These are phyloP conservation scores for Vicia sativa DNA, from an alignment of 306 rosid species.

Conservation along the genomic window DNA sequence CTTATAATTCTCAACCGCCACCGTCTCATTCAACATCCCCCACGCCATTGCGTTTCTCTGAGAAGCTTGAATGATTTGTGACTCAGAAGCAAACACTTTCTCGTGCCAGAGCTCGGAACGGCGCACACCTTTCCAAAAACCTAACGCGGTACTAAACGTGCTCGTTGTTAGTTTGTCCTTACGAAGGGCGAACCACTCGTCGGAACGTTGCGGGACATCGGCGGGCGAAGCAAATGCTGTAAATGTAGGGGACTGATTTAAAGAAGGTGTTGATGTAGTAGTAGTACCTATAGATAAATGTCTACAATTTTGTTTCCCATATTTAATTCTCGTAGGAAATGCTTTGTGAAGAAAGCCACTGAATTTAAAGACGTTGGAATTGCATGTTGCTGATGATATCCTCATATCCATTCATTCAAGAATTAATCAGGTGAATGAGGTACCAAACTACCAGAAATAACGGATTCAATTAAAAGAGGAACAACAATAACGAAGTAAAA, in stretches of 20 bases:
- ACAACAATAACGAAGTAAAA: no score
- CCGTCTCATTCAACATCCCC: constrained; percentile 85
- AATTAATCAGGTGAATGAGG: constrained; percentile 29
- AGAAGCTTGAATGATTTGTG: constrained; percentile 46
- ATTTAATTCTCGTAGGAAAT: constrained; percentile 37
- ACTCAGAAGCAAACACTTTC: constrained; percentile 65
- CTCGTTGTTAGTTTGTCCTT: constrained; percentile 86
- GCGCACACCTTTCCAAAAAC: constrained; percentile 89
- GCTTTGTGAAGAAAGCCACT: constrained; percentile 42
- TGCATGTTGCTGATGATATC: constrained; percentile 53
- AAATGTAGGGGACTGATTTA: constrained; percentile 43
- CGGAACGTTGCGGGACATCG: constrained; percentile 78
- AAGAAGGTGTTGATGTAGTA: constrained; percentile 31
- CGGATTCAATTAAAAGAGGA: no score
- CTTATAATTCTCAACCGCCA: constrained; percentile 74
- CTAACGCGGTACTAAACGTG: constrained; percentile 92
- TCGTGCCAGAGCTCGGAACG: constrained; percentile 83
- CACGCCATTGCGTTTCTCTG: constrained; percentile 74
- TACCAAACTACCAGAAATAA: constrained; percentile 38
- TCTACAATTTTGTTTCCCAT: constrained; percentile 37
- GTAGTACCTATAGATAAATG: constrained; percentile 41
- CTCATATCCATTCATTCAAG: constrained; percentile 39
- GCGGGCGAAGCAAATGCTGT: constrained; percentile 48
- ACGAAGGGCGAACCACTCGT: constrained; percentile 98
- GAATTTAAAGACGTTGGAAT: constrained; percentile 47